Evolutionary conservation across 2,329 filamentous ascomycete genomes (phyloP), one percentile per base, ranked within the genome.

Genomic region (Periconia sp.): DNA sequence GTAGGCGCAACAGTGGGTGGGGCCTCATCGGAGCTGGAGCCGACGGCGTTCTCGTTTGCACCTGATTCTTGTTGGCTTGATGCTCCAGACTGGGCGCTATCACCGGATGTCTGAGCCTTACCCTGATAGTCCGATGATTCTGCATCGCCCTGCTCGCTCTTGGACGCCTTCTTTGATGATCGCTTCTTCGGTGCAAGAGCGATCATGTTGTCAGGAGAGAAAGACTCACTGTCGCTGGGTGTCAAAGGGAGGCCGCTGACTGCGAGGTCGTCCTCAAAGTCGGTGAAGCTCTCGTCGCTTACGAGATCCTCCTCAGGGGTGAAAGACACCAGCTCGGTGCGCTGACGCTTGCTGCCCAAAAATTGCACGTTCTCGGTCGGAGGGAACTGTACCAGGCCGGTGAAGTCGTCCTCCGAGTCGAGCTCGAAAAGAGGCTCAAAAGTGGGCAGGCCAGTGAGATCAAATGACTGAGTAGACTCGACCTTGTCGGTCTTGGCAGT

Each of bases 361-460:
- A 81, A 86, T 56, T 80, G 75, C 10, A 81, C 74, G 69, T 86
- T 84, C 35, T 79, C 74, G 26, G 76, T 73, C 15, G 78, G 68
- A 50, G 81, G 77, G 54, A 91, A 86, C 63, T 89, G 84, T 52
- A 90, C 85, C 7, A 95, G 80, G 41, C 82, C 81, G 67, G 83
- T 86, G 61, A 95, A 90, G 66, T 94, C 89, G 79, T 95, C 89
- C 61, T 96, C 92, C 1, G 88, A 91, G 68, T 96, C 92, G 43
- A 96, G 80, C 61, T 95, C 91, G 17, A 92, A 94, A 56, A 95
- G 83, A 54, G 90, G 88, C 69, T 95, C 89, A 57, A 95, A 95
- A 7, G 80, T 77, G 18, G 88, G 86, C 21, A 94, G 79, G 17
- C 81, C 81, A 43, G 73, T 70, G 54, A 80, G 75, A 56, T 78